Evolutionary conservation across 768 basidiomycete species (phyloP), one percentile per base, ranked within the genome.

Genomic region (Collybiopsis luxurians): DNA sequence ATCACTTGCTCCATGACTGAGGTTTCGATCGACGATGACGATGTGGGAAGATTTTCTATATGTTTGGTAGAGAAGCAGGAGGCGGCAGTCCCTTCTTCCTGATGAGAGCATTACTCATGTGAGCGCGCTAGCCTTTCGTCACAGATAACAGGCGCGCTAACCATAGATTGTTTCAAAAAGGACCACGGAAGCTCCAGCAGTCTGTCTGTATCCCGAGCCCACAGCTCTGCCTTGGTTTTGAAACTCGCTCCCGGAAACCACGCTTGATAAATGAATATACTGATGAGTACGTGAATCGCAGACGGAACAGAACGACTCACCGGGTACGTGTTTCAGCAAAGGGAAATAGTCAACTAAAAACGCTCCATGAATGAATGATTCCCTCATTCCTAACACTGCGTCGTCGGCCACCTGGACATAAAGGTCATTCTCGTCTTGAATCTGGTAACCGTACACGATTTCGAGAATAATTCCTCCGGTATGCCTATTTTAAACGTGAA

Each of bases 181-280:
- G 27, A 23, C 17, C 19, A 55, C 7, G 53, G 53, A 17, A 12
- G 12, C 9, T 68, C 53, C 30, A 61, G 26, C 1, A 39, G 49
- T 4, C 63, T 59, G 7, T 24, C 9, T 5, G 39, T 30, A 19
- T 60, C 27, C 38, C 28, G 55, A 4, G 50, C 39, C 23, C 70
- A 73, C 34, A 63, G 63, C 23, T 59, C 45, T 13, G 71, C 70
- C 59, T 67, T 61, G 38, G 66, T 66, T 58, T 62, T 73, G 34
- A 70, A 59, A 17, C 55, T 62, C n/a, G 72, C 74, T 4, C 72
- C 72, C 2, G 73, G 72, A 31, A 73, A 67, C 72, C 72, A 73
- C 17, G 50, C 50, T 0, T 9, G 17, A 64, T 67, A 26, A 19
- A 45, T 7, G 23, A 9, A 19, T 7, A 45, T 45, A n/a, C 10